Base-by-base conservation (phyloP, 2,329 filamentous ascomycete genomes). In the Fusarium camptoceras region DNA sequence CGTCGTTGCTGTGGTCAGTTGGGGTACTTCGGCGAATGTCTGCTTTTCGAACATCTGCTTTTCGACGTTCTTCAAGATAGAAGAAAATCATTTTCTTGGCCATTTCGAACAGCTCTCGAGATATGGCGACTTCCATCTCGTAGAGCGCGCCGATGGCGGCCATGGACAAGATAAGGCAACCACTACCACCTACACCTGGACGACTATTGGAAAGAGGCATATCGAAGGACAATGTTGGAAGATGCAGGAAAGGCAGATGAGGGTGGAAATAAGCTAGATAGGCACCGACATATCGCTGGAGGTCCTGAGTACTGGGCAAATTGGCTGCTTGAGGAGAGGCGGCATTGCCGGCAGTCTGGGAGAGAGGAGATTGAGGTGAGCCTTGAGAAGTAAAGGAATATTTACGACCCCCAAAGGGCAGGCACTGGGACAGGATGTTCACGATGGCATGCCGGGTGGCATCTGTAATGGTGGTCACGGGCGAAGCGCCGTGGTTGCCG, bases 81-180 rank as follows among this genome's bases (percentile, higher is more conserved):
- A 94, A 85, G 69, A 95, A 91, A 61, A 98, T 97, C 91, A 97
- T 94, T 81, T 94, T 97, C 84, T 98, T 98, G 50, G 94, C 93
- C 77, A 94, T 91, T 73, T 97, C 93, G 76, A 98, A 98, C 10
- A 99, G 82, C 48, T 97, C 92, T 78, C 91, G 92, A 25, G 94
- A 97, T 58, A 91, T 88, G 28, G 86, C 85, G 62, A 91, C 89
- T 64, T 98, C 94, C 76, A 91, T 89, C 81, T 98, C 95, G 81
- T 97, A 98, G 41, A 98, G 84, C 37, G 93, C 92, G 24, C 92
- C 93, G 72, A 86, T 83, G n/a, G 93, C 92, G 30, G 92, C 91
- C 88, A 95, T 94, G 20, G 92, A 92, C 37, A 96, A 85, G 60
- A 95, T 90, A 66, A 96, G 84, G 78, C 95, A 98, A 55, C 94